Conservation (phyloP, 176 grass and related monocot species). For the barley (Hordeum vulgare) region DNA sequence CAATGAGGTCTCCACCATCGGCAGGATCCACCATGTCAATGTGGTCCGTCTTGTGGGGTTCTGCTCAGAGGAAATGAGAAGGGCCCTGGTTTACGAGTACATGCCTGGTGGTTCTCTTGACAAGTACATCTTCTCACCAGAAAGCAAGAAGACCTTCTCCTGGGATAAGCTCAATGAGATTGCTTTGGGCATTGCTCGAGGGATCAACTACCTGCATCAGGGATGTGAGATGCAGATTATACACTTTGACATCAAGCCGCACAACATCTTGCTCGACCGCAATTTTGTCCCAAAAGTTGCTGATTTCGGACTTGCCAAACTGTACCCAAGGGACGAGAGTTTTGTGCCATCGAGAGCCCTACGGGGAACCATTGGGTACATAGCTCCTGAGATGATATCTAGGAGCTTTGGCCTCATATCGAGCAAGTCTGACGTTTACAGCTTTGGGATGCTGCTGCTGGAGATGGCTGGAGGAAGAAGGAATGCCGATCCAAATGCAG, state of each 20-base stretch:
- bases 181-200: neutral
- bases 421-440: neutral
- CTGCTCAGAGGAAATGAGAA: neutral
- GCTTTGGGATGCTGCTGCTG: neutral
- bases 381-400: neutral
- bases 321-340: neutral
- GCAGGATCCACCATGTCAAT: neutral
- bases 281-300: neutral
- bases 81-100: neutral
- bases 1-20: neutral
- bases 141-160: neutral
- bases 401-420: neutral
- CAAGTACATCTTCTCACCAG: neutral
- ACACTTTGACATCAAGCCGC: neutral
- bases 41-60: neutral
- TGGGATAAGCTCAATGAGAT: neutral
- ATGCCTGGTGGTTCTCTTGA: neutral
- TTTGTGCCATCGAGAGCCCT: neutral
- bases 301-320: neutral
- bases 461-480: neutral
- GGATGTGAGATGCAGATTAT: neutral
- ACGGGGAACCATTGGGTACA: neutral
- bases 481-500: neutral
- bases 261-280: neutral
- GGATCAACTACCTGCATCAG: neutral